phyloP scores from a whole-genome alignment of 1,284 basidiomycete genomes.

The Cerrena zonata region DNA sequence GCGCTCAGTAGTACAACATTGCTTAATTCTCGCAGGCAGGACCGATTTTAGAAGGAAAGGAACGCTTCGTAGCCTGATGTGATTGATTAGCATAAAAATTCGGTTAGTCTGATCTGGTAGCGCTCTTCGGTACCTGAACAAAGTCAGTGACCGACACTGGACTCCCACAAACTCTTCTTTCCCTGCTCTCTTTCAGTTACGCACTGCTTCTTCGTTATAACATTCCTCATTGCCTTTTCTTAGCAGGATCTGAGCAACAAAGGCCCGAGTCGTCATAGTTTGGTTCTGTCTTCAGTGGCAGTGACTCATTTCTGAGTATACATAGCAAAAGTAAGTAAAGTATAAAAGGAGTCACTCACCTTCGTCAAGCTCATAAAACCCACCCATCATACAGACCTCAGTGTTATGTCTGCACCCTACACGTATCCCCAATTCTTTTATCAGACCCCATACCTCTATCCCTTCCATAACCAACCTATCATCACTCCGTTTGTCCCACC shows the following conservation, averaged over 20 bases:
- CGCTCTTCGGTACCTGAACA: too few species aligned
- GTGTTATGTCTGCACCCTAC: conserved; percentile 19
- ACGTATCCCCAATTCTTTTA: conserved; percentile 21
- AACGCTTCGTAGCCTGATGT: too few species aligned
- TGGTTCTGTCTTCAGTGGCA: conserved; percentile 5
- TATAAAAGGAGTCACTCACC: background rate
- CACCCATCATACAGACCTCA: background rate
- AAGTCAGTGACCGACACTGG: too few species aligned
- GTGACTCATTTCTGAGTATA: conserved; percentile 5
- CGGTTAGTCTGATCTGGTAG: too few species aligned
- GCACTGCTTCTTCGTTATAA: too few species aligned
- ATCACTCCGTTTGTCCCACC: conserved; percentile 28
- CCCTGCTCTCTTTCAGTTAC: too few species aligned
- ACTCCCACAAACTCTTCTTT: too few species aligned
- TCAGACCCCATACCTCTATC: conserved; percentile 25
- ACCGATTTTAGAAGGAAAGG: too few species aligned
- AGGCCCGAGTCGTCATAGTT: background rate
- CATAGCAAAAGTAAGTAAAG: conserved; percentile 3
- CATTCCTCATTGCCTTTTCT: background rate
- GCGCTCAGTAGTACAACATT: too few species aligned
- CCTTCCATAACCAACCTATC: conserved; percentile 23
- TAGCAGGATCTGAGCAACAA: background rate
- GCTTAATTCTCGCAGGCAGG: too few species aligned
- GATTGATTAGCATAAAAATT: too few species aligned
- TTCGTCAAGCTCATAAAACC: background rate